Evolutionary conservation across 192 early-diverging fungal genomes (phyloP), one percentile per base, ranked within the genome.

Genomic region (Coemansia sp.): DNA sequence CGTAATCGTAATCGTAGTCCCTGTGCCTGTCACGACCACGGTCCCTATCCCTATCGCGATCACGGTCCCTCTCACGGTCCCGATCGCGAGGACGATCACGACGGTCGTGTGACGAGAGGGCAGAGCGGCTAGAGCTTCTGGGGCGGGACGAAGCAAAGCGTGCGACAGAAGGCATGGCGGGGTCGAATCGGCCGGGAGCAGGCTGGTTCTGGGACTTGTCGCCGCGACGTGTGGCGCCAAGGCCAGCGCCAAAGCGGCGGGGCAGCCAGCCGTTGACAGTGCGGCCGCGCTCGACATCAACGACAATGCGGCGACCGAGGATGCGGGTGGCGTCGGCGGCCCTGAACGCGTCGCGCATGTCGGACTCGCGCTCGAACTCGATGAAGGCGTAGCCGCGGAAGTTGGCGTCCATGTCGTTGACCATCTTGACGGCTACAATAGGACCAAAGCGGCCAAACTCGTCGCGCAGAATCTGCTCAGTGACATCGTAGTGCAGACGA

Each of bases 231-330:
- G 76, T 63, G 22, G 71, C 78, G 21, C 78, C 78, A 41, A 80
- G 61, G 21, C 78, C 78, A 12, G 71, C 78, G 21, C 64, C 78
- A 47, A 74, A 67, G 30, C 71, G 53, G 33, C 78, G 68, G 10
- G 96, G 96, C 43, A 78, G 79, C 96, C 96, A 98, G 49, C 89
- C 93, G 61, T 93, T 94, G 12, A 98, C 96, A 3, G 96, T 98
- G 40, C 96, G 83, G 4, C 94, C 96, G 55, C 94, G 86, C 67
- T 98, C 96, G 22, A 98, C 94, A 69, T 98, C 96, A 2, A 96
- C 93, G 18, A 96, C 71, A 19, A 96, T 79, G 34, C 92, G 85
- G 19, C 92, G 85, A 21, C 90, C 91, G 43, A 89, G 77, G 19
- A 98, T 82, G 61, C 92, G 91, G 52, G 89, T 71, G 3, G 92